Percentiles rank a stretch among this genome's conserved stretches.
phyloP scores from a whole-genome alignment of 257 asterid species.

The Solanum gracilifrons region DNA sequence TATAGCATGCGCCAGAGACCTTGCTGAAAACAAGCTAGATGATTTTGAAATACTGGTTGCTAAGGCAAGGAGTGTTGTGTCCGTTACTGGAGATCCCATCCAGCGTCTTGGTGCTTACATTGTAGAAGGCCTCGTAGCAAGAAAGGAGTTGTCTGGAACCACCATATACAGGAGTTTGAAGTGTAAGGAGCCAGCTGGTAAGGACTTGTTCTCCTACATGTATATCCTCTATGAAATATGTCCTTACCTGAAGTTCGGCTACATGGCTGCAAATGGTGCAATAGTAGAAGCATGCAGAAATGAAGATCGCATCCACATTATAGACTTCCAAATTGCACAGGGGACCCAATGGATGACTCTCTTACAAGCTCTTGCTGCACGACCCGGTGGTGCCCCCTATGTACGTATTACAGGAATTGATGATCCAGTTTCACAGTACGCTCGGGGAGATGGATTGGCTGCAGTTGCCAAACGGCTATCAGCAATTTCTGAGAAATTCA shows the following conservation, averaged over 20 bases:
- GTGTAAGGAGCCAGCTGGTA: conserved; percentile 67
- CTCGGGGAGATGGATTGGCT: conserved; percentile 69
- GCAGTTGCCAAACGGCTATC: conserved; percentile 29
- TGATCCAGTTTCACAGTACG: conserved; percentile 70
- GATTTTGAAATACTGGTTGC: conserved; percentile 1
- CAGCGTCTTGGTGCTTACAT: conserved; percentile 95
- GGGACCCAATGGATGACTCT: conserved; percentile 95
- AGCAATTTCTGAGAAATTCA: conserved; percentile 4
- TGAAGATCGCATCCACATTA: conserved; percentile 68
- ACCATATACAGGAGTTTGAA: conserved; percentile 66
- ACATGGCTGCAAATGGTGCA: conserved; percentile 98
- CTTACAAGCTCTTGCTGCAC: conserved; percentile 82
- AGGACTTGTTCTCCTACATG: conserved; percentile 76
- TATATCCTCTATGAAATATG: conserved; percentile 76
- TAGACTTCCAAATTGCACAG: conserved; percentile 80
- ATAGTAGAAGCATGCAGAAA: conserved; percentile 81
- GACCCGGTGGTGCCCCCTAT: conserved; percentile 76
- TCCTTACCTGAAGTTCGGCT: conserved; percentile 87
- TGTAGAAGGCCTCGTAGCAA: conserved; percentile 79
- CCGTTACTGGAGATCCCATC: conserved; percentile 78
- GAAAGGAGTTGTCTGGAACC: conserved; percentile 72
- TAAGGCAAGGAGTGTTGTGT: conserved; percentile 24
- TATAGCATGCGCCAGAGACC: conserved; percentile 1
- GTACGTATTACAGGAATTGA: conserved; percentile 91
- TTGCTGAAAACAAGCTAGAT: background rate